Evolutionary conservation across 106 monocot species (phyloP).

Genomic region (Acorus gramineus): DNA sequence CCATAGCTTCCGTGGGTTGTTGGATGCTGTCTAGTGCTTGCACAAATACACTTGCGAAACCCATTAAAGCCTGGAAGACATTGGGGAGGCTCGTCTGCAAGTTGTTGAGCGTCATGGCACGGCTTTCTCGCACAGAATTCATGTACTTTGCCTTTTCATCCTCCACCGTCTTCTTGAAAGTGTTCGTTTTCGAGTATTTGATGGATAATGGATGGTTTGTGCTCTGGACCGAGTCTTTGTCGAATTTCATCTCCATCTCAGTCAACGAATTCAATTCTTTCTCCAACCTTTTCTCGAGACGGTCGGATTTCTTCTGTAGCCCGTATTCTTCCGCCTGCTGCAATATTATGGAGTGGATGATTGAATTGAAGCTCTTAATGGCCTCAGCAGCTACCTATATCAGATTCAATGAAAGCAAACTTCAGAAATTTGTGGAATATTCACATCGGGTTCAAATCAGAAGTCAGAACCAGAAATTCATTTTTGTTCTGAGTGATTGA

Average conservation of each 20-base stretch:
- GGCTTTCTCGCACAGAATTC: conserved; percentile 47
- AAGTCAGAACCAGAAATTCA: too few relatives aligned
- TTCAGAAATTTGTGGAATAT: not conserved
- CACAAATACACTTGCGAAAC: conserved; percentile 48
- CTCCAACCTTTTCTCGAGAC: conserved; percentile 42
- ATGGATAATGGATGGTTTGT: not conserved
- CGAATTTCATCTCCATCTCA: conserved; percentile 8
- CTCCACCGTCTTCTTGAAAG: conserved; percentile 48
- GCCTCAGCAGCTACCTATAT: conserved; percentile 67
- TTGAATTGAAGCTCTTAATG: conserved; percentile 61
- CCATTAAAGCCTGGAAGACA: conserved; percentile 77
- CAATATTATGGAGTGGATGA: conserved; percentile 49
- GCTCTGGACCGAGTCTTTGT: not conserved
- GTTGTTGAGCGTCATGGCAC: conserved; percentile 66
- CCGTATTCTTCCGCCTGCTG: conserved; percentile 57
- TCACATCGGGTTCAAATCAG: too few relatives aligned
- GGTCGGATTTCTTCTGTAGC: conserved; percentile 52
- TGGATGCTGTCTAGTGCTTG: conserved; percentile 52
- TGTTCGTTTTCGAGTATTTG: conserved; percentile 34
- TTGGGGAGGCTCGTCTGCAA: conserved; percentile 74
- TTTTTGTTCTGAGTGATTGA: too few relatives aligned
- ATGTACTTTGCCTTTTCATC: conserved; percentile 62
- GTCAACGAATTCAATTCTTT: conserved; percentile 33
- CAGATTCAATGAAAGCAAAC: not conserved
- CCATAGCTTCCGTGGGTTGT: conserved; percentile 2